Percentiles rank a stretch among this genome's conserved stretches.
phyloP scores from a whole-genome alignment of 805 yeast species.

The Cyberlindnera amylophila region DNA sequence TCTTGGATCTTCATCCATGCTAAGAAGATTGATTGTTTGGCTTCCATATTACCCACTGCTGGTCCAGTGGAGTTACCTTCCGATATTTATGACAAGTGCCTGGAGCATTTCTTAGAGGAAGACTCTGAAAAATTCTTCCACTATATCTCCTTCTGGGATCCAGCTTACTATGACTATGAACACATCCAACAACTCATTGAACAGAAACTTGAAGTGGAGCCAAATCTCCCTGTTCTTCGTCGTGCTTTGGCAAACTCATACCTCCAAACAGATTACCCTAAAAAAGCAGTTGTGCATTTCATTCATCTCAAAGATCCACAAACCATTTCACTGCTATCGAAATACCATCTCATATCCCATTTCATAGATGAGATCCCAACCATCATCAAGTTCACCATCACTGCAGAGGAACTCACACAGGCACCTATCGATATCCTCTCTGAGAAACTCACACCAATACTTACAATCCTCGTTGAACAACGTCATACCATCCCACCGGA shows the following conservation, averaged over 20 bases:
- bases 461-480: constrained; percentile 55
- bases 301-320: constrained; percentile 50
- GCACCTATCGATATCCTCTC: constrained; percentile 31
- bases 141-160: constrained; percentile 56
- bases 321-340: constrained; percentile 54
- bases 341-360: constrained; percentile 57
- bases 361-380: constrained; percentile 48
- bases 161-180: constrained; percentile 44
- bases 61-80: constrained; percentile 29
- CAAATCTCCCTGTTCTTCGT: constrained; percentile 34
- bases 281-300: constrained; percentile 61
- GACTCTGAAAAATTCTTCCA: constrained; percentile 34
- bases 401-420: constrained; percentile 34
- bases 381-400: constrained; percentile 42
- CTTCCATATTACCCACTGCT: constrained; percentile 51
- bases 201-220: constrained; percentile 36
- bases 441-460: constrained; percentile 38
- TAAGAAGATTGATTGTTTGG: constrained; percentile 43
- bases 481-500: constrained; percentile 62
- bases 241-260: constrained; percentile 49
- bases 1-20: constrained; percentile 47
- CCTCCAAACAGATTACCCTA: constrained; percentile 52
- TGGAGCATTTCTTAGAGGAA: constrained; percentile 28
- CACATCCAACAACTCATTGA: constrained; percentile 40
- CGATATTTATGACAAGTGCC: constrained; percentile 42